Evolutionary conservation across 306 rosid species (phyloP).

Genomic region (Canavalia gladiata): DNA sequence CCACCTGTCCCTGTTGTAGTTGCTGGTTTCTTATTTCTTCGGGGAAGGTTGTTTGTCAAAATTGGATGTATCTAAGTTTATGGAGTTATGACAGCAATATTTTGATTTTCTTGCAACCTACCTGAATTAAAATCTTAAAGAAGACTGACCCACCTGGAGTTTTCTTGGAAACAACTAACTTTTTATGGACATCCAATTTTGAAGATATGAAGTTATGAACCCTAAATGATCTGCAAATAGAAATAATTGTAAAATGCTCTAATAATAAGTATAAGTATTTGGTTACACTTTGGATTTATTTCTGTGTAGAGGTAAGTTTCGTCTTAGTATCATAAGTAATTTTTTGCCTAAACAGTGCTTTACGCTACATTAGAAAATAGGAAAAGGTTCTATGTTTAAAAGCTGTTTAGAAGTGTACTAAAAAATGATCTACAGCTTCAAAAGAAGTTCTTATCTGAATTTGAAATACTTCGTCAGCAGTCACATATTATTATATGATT

Average conservation of each 20-base stretch:
- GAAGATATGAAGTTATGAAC: not conserved
- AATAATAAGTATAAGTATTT: not conserved
- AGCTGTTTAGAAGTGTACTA: not conserved
- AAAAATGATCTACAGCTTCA: conserved; percentile 6
- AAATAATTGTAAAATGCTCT: conserved; percentile 8
- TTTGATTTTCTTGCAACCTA: not conserved
- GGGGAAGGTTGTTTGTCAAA: conserved; percentile 6
- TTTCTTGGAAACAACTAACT: conserved; percentile 13
- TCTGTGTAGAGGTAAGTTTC: not conserved
- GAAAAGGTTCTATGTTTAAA: not conserved
- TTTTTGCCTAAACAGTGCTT: conserved; percentile 9
- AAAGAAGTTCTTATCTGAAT: not conserved
- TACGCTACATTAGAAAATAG: not conserved
- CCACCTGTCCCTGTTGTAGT: conserved; percentile 23
- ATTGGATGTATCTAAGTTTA: conserved; percentile 27
- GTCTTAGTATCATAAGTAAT: not conserved
- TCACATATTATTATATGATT: not conserved
- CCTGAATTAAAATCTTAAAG: conserved; percentile 30
- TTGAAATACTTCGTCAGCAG: conserved; percentile 22
- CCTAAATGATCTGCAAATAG: not conserved
- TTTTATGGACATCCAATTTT: conserved; percentile 18
- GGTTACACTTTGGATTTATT: conserved; percentile 12
- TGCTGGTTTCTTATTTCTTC: conserved; percentile 21
- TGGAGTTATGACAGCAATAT: conserved; percentile 17
- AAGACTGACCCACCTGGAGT: not conserved